Evolutionary conservation across 305 asterid genomes (phyloP).

Genomic region (Lippia alba): DNA sequence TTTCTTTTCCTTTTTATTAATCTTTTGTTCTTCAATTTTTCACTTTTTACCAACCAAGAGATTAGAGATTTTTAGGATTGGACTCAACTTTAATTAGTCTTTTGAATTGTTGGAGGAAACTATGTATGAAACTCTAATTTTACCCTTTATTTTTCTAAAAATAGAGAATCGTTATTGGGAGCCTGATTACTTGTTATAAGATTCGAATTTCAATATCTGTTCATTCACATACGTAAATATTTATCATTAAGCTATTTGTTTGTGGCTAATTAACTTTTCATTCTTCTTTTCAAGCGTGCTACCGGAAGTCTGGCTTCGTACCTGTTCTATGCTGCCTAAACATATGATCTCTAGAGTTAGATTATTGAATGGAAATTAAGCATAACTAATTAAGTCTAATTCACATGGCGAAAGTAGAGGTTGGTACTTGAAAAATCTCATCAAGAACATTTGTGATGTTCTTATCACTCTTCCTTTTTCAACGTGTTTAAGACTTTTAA

Average conservation of each 20-base stretch:
- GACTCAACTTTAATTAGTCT: neutral
- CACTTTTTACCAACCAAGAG: conserved; percentile 14
- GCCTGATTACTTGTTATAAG: no score
- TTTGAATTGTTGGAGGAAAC: neutral
- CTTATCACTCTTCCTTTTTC: neutral
- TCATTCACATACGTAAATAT: no score
- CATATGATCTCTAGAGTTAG: neutral
- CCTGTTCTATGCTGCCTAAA: neutral
- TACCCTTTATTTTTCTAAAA: no score
- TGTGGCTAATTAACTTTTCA: no score
- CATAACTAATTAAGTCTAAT: neutral
- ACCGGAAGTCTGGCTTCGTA: neutral
- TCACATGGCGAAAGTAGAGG: no score
- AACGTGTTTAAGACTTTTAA: neutral
- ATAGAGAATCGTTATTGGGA: no score
- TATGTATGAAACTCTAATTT: no score
- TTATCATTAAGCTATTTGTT: no score
- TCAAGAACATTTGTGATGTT: neutral
- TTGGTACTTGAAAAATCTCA: no score
- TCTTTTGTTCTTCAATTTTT: neutral
- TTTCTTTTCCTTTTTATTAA: neutral
- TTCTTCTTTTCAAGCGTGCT: no score
- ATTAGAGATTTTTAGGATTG: conserved; percentile 9
- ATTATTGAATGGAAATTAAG: neutral
- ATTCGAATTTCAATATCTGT: no score